phyloP scores from a whole-genome alignment of 1,284 basidiomycete species.

The Blastosporella zonata region DNA sequence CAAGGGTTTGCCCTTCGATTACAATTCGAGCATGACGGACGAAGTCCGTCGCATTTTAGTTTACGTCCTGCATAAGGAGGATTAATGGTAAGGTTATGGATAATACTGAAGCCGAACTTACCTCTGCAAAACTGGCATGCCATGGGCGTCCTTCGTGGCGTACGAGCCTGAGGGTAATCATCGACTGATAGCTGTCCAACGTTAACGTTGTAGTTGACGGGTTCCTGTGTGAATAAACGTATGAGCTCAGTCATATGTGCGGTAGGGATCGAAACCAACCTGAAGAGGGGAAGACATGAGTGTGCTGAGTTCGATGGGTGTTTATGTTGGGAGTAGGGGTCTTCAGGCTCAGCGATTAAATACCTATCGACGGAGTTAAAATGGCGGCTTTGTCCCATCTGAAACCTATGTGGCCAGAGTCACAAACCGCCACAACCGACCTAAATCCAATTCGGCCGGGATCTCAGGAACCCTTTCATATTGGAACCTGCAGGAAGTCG shows the following conservation, averaged over 20 bases:
- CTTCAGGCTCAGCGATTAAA: background rate
- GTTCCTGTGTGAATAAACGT: conserved; percentile 1
- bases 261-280: conserved; percentile 2
- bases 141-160: conserved; percentile 51
- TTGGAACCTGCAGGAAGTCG: background rate
- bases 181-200: background rate
- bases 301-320: background rate
- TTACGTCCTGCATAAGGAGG: conserved; percentile 44
- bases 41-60: conserved; percentile 56
- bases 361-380: conserved; percentile 11
- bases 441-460: conserved; percentile 11
- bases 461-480: conserved; percentile 15
- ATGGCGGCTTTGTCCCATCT: conserved; percentile 2
- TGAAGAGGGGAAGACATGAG: conserved; percentile 13
- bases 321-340: background rate
- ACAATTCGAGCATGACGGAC: conserved; percentile 55
- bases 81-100: background rate
- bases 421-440: conserved; percentile 13
- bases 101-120: conserved; percentile 20
- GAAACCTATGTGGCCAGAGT: conserved; percentile 8
- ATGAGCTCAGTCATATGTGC: background rate
- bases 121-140: conserved; percentile 58
- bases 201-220: conserved; percentile 1
- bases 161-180: conserved; percentile 37
- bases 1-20: conserved; percentile 47